Base-by-base conservation (phyloP, 495 filamentous ascomycete species). In the Neurospora sp. region DNA sequence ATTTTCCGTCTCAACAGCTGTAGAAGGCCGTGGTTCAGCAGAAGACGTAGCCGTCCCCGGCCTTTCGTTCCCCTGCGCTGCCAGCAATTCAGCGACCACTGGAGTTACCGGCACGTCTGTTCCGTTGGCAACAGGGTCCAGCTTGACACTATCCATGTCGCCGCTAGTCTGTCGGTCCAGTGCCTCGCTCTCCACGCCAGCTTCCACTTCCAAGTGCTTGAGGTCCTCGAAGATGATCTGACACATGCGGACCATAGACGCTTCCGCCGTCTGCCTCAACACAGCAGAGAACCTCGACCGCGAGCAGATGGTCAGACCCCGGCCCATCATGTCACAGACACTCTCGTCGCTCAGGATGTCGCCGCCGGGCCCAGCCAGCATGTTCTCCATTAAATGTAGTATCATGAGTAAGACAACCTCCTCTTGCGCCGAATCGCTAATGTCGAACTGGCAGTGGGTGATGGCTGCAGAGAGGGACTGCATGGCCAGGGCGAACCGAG, bases 281-380 rank as follows among this genome's bases (percentile, higher is more conserved):
- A 98, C 89, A 77, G 98, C 96, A 20, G 96, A 97, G 69, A 99
- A 87, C 69, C 94, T 89, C 71, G 90, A 89, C 82, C 98, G 94
- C 72, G 94, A 98, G 83, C 96, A 99, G 88, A 99, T 98, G 79
- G 94, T 97, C 74, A 99, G 81, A 5, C 94, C 96, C 5, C 93
- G 94, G 81, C 97, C 96, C 96, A 99, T 98, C 96, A 99, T 98
- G 78, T 97, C 93, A 78, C 96, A 99, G 12, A 99, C 93, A 78
- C 94, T 98, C 83, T 97, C 94, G 76, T 99, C 96, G 40, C 95
- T 94, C 4, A 97, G 87, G 3, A 98, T 85, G 72, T 94, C 91
- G 16, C 96, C 96, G 39, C 95, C 94, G 0, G 96, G 93, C 1
- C 96, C 93, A 69, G 93, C 93, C 70, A 99, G 87, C 91, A 98